Evolutionary conservation across 2,329 filamentous ascomycete species (phyloP).

Genomic region (Cladophialophora chaetospira): DNA sequence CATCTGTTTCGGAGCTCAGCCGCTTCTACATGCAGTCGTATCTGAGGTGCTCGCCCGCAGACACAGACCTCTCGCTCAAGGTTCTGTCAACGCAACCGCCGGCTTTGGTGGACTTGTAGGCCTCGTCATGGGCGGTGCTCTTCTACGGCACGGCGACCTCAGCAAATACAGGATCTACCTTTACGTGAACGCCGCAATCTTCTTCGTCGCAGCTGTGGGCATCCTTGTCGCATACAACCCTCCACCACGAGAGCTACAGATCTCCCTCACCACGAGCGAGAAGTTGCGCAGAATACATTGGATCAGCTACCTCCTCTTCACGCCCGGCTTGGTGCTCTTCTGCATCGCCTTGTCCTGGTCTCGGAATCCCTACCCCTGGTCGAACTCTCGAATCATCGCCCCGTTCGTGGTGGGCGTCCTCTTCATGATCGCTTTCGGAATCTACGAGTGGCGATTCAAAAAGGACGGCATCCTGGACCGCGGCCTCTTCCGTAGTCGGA

Average conservation of each 20-base stretch:
- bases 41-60: constrained; percentile 24
- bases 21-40: constrained; percentile 19
- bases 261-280: constrained; percentile 34
- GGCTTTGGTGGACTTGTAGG: constrained; percentile 8
- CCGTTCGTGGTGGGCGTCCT: constrained; percentile 48
- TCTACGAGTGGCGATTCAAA: constrained; percentile 59
- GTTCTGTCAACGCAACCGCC: constrained; percentile 11
- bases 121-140: constrained; percentile 9
- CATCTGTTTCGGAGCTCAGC: constrained; percentile 11
- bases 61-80: constrained; percentile 19
- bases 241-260: constrained; percentile 43
- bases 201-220: constrained; percentile 43
- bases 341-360: constrained; percentile 55
- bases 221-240: constrained; percentile 48
- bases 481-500: constrained; percentile 56
- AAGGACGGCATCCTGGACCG: constrained; percentile 51
- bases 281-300: constrained; percentile 52
- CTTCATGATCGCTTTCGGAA: constrained; percentile 43
- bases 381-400: constrained; percentile 46
- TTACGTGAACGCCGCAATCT: constrained; percentile 18
- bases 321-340: constrained; percentile 43
- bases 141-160: constrained; percentile 4
- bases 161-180: constrained; percentile 20
- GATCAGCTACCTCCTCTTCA: constrained; percentile 52
- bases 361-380: constrained; percentile 51